Conservation (phyloP, 2,329 filamentous ascomycete genomes). For the Plenodomus lindquistii region DNA sequence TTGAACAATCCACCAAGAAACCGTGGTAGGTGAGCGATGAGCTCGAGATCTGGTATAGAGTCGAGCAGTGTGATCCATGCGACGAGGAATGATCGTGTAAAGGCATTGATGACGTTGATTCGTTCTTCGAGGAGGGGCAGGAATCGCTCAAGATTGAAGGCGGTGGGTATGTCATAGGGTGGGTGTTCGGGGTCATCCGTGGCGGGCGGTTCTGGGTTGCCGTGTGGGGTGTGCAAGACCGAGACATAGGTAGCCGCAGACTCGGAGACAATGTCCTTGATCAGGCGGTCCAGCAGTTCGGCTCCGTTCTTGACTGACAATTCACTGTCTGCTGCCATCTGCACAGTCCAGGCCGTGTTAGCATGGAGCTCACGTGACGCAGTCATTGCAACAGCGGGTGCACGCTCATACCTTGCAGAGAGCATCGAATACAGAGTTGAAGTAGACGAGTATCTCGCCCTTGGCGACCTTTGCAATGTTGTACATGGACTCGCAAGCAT, state of each 20-base stretch:
- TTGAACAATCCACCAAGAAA: constrained; percentile 88
- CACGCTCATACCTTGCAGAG: constrained; percentile 76
- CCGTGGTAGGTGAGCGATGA: constrained; percentile 88
- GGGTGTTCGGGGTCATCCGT: constrained; percentile 23
- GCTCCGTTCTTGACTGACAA: constrained; percentile 97
- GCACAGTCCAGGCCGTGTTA: constrained; percentile 20
- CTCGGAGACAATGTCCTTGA: constrained; percentile 96
- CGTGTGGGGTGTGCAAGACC: constrained; percentile 69
- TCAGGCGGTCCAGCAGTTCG: constrained; percentile 87
- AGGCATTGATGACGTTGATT: constrained; percentile 92
- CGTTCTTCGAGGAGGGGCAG: constrained; percentile 92
- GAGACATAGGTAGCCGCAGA: constrained; percentile 95
- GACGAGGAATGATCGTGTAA: constrained; percentile 91
- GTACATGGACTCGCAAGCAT: constrained; percentile 99
- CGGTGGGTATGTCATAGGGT: constrained; percentile 65
- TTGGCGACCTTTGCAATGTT: constrained; percentile 99
- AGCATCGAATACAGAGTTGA: constrained; percentile 98
- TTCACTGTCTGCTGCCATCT: constrained; percentile 95
- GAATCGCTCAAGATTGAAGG: constrained; percentile 88
- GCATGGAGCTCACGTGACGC: constrained; percentile 2
- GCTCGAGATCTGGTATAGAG: constrained; percentile 93
- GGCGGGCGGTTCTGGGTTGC: constrained; percentile 47
- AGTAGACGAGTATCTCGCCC: constrained; percentile 94
- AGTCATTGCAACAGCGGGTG: background rate
- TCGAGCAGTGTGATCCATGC: constrained; percentile 95